Percentiles rank a stretch among this genome's conserved stretches.
Evolutionary conservation across 1,284 basidiomycete genomes (phyloP).

Genomic region (Fomitiporia mediterranea): DNA sequence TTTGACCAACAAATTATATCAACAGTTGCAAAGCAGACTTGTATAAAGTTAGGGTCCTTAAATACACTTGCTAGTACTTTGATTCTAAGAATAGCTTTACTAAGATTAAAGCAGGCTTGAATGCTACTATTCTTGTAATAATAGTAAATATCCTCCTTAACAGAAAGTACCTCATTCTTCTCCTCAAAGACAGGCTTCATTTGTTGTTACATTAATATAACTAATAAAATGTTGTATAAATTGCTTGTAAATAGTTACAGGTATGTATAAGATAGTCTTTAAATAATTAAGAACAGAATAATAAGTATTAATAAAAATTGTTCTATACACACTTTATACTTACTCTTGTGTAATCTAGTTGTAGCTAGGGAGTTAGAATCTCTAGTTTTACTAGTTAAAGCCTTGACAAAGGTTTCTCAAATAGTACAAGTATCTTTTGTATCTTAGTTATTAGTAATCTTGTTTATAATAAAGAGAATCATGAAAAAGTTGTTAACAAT

Average conservation of each 20-base stretch:
- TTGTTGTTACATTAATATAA: conserved; percentile 34
- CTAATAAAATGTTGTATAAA: conserved; percentile 33
- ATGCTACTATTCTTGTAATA: conserved; percentile 39
- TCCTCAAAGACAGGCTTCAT: conserved; percentile 36
- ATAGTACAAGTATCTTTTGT: conserved; percentile 50
- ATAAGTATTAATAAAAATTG: background rate
- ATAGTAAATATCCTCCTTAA: conserved; percentile 31
- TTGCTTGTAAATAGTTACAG: conserved; percentile 22
- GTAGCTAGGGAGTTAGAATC: conserved; percentile 46
- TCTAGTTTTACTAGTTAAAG: conserved; percentile 45
- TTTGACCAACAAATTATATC: conserved; percentile 43
- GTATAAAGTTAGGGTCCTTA: conserved; percentile 32
- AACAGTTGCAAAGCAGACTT: conserved; percentile 34
- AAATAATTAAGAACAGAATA: conserved; percentile 1
- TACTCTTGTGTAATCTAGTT: conserved; percentile 8
- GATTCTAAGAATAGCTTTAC: conserved; percentile 35
- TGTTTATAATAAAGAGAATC: conserved; percentile 64
- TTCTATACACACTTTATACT: background rate
- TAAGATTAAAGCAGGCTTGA: conserved; percentile 36
- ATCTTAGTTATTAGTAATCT: conserved; percentile 63
- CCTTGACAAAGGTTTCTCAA: conserved; percentile 50
- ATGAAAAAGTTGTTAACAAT: conserved; percentile 62
- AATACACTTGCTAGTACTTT: conserved; percentile 38
- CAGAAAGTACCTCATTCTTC: conserved; percentile 30
- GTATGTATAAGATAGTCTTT: background rate